Evolutionary conservation across 495 filamentous ascomycete genomes (phyloP).

Genomic region (Aspergillus funiculosus): DNA sequence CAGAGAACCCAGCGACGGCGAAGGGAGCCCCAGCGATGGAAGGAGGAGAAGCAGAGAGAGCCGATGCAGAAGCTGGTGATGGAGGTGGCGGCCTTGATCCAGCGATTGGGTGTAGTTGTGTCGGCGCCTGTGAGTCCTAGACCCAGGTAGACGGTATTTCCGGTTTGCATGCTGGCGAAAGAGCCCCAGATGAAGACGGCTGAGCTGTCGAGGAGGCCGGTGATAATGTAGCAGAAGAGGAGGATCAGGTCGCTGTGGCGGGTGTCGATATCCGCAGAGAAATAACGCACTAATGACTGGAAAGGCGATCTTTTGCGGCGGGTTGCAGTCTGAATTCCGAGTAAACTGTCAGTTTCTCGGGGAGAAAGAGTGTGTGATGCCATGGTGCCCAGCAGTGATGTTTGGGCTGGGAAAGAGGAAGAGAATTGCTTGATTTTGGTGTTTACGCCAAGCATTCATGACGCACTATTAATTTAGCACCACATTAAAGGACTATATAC

Average conservation of each 20-base stretch:
- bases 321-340: no score
- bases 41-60: constrained; percentile 42
- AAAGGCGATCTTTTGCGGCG: no score
- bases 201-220: constrained; percentile 66
- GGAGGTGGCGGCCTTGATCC: constrained; percentile 59
- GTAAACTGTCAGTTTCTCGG: no score
- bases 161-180: constrained; percentile 76
- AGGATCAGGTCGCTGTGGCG: constrained; percentile 59
- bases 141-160: constrained; percentile 72
- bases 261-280: no score
- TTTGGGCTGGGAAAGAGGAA: no score
- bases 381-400: no score
- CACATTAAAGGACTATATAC: no score
- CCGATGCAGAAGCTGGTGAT: constrained; percentile 53
- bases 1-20: constrained; percentile 49
- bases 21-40: constrained; percentile 31
- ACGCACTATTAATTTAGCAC: no score
- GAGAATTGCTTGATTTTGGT: no score
- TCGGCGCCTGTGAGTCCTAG: constrained; percentile 54
- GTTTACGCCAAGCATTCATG: no score
- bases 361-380: no score
- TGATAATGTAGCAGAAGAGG: constrained; percentile 64
- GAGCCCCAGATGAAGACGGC: constrained; percentile 68
- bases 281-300: no score
- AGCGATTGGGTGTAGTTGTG: constrained; percentile 49